Evolutionary conservation across 495 filamentous ascomycete species (phyloP).

Genomic region (Sporormia fimetaria): DNA sequence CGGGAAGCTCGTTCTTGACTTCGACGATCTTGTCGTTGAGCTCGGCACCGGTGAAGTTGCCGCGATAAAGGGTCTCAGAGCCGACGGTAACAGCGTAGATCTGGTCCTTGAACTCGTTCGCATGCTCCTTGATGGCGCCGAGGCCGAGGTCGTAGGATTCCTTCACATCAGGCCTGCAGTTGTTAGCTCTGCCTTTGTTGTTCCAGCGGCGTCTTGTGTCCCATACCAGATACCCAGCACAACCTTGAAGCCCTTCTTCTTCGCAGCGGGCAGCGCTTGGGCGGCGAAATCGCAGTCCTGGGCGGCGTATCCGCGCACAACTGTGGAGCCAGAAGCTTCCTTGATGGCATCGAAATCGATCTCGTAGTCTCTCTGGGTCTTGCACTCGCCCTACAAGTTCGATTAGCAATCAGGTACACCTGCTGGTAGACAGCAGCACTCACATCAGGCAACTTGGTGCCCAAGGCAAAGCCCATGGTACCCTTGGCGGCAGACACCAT

Average conservation of each 20-base stretch:
- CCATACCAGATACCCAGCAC: conserved; percentile 64
- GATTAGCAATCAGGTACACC: too few species aligned
- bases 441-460: conserved; percentile 43
- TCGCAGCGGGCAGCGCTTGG: conserved; percentile 60
- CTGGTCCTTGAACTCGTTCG: conserved; percentile 41
- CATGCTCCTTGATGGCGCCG: conserved; percentile 43
- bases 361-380: conserved; percentile 51
- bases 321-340: conserved; percentile 33
- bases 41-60: conserved; percentile 52
- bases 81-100: conserved; percentile 71
- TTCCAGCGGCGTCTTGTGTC: neutral
- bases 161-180: conserved; percentile 54
- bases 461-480: conserved; percentile 45
- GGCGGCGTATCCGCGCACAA: conserved; percentile 64
- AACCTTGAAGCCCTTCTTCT: conserved; percentile 60
- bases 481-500: conserved; percentile 35
- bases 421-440: too few species aligned
- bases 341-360: conserved; percentile 54
- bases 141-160: conserved; percentile 54
- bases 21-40: conserved; percentile 54
- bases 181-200: neutral
- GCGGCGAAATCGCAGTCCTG: conserved; percentile 54
- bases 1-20: conserved; percentile 43
- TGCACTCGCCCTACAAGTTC: conserved; percentile 60
- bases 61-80: conserved; percentile 65